Base-by-base conservation (phyloP, 345 rosid genomes). In the Isatis tinctoria region DNA sequence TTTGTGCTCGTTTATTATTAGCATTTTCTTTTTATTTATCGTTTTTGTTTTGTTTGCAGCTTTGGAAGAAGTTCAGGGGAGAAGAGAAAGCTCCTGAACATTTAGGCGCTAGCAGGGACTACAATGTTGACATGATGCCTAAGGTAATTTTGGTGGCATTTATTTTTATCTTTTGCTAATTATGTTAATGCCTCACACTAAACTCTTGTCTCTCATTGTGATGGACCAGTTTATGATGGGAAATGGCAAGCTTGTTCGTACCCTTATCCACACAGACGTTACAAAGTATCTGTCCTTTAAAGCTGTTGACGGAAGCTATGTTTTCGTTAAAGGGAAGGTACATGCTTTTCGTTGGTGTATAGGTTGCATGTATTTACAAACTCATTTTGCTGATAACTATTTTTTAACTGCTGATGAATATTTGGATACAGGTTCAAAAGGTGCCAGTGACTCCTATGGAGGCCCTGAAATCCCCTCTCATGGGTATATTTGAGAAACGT, bases 281-380 rank as follows among this genome's bases (percentile, higher is more conserved):
- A 92, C 97, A 0, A 92, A 95, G 82, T 90, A 92, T 76, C 87
- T 95, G 51, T 85, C 92, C 72, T 95, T 95, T 78, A 95, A 95
- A 88, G 99, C 89, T 9, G 99, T 95, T 8, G 98, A 95, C 82
- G 98, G 97, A 11, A 87, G 98, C 85, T 95, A 85, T 74, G 99
- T 95, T 75, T 95, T 86, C 74, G 90, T 92, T 80, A 92, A 92
- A 79, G 92, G 92, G 9, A 92, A 95, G 89, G 97, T 90, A 70
- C 41, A 32, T 35, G 39, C 39, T 8, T 65, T 6, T 67, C 32
- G 41, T 28, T 41, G 51, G 39, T 53, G 18, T 52, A n/a, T 35
- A 16, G 30, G 70, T 66, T 66, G 8, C 27, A 22, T 1, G 12
- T 4, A 35, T 71, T 33, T 32, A 14, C 27, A 3, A 51, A 28